Evolutionary conservation across 305 asterid species (phyloP), one percentile per base, ranked within the genome.

Genomic region (Fraxinus dipetala): DNA sequence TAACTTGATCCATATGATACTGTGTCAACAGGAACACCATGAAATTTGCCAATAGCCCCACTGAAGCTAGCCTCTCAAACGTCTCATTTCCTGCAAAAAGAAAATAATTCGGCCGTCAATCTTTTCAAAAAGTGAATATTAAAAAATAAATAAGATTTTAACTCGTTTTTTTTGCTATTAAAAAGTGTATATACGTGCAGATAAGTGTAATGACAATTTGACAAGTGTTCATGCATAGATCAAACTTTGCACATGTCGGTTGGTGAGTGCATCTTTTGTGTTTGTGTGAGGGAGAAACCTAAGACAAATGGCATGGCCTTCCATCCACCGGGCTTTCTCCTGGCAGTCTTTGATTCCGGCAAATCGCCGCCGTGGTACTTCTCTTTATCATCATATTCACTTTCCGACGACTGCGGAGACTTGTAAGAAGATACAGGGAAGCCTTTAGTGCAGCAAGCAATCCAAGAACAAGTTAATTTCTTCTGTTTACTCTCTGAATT

Each of bases 1-100:
- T 1, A 0, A 95, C 98, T 87, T 90, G 97, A 79, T 95, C 98
- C 95, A 93, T 54, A 82, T 95, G 92, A 81, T 88, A 93, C 80
- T 84, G 73, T 32, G 91, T 90, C 51, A 90, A 30, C 84, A 93
- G 83, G 79, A 88, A 95, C 72, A 93, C 89, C 90, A 86, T 88
- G 79, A 95, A 93, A 80, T 95, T 95, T 38, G 93, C 95, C 2
- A 87, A 0, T 83, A 95, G 26, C 20, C 98, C 98, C 0, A 90
- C 43, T 2, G 88, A 28, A 9, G 97, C 98, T 84, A 95, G 35
- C 43, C 98, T 95, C 89, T 93, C 98, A 69, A 88, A 88, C 0
- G 97, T 91, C 74, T 95, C 97, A 85, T 91, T 93, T 51, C 97
- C 96, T 93, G 90, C 59, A 35, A 35, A 72, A 70, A 73, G 2